A percentile compares a stretch with the other conserved stretches of the same genome.
Evolutionary conservation across 106 monocot genomes (phyloP).

Genomic region (Apostasia ramifera): DNA sequence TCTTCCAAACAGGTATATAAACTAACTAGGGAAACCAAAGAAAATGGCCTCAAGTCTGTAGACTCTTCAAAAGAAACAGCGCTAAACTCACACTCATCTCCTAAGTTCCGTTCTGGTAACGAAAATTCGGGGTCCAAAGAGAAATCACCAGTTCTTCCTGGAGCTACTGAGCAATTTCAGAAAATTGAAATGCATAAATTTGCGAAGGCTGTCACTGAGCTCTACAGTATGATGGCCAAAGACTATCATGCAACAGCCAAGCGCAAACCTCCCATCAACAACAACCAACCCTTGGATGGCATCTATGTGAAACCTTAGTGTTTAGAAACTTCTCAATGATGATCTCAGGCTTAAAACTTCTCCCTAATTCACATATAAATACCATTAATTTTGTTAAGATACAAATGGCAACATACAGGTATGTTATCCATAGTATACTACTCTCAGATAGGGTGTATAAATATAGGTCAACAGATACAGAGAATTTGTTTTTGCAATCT

Average conservation of each 20-base stretch:
- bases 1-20: too few species aligned
- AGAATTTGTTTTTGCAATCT: too few species aligned
- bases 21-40: neutral
- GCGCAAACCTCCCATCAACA: conserved; percentile 19
- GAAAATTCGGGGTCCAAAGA: neutral
- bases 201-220: conserved; percentile 1
- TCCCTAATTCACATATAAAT: neutral
- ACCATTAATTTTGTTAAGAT: neutral
- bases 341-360: neutral
- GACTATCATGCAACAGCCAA: conserved; percentile 21
- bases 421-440: neutral
- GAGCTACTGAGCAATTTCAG: neutral
- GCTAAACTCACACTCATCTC: too few species aligned
- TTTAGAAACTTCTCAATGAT: too few species aligned
- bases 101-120: neutral
- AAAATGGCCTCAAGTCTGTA: neutral
- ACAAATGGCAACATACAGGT: neutral
- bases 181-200: conserved; percentile 10
- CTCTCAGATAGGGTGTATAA: neutral
- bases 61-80: neutral
- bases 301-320: conserved; percentile 1
- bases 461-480: neutral
- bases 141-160: neutral
- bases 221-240: conserved; percentile 23
- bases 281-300: neutral